These are phyloP conservation scores for Trifolium subterraneum DNA, from an alignment of 306 rosid genomes.

Conservation along the genomic window DNA sequence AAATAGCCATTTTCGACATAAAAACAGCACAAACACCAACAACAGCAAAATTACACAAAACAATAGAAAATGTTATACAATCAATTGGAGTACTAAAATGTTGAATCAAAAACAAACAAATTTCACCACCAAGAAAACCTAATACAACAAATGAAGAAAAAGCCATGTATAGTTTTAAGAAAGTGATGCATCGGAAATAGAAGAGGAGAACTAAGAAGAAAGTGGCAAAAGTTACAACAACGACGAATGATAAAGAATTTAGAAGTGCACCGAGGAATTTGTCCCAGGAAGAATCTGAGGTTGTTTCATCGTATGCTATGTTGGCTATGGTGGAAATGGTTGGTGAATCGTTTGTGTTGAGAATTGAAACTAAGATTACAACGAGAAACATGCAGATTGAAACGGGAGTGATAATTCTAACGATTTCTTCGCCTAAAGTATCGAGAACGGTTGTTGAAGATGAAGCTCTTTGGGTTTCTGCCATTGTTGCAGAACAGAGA, in stretches of 20 bases:
- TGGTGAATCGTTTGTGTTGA: conserved; percentile 51
- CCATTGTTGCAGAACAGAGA: conserved; percentile 49
- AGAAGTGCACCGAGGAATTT: conserved; percentile 83
- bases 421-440: conserved; percentile 77
- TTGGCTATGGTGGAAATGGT: conserved; percentile 62
- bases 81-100: conserved; percentile 67
- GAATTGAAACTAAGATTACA: conserved; percentile 73
- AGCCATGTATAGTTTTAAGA: conserved; percentile 80
- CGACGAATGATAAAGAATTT: conserved; percentile 79
- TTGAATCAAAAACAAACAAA: conserved; percentile 57
- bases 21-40: conserved; percentile 94
- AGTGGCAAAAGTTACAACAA: conserved; percentile 68
- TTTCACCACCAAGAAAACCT: conserved; percentile 80
- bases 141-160: conserved; percentile 80
- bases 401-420: conserved; percentile 83
- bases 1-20: conserved; percentile 83
- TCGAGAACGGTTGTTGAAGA: conserved; percentile 61
- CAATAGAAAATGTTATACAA: conserved; percentile 65
- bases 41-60: conserved; percentile 74
- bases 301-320: conserved; percentile 71
- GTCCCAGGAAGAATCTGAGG: conserved; percentile 84
- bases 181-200: conserved; percentile 77
- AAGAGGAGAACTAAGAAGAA: conserved; percentile 81
- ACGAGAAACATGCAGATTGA: conserved; percentile 91
- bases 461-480: conserved; percentile 53